Evolutionary conservation across 2,329 filamentous ascomycete species (phyloP), one percentile per base, ranked within the genome.

Genomic region (Xylaria sp.): DNA sequence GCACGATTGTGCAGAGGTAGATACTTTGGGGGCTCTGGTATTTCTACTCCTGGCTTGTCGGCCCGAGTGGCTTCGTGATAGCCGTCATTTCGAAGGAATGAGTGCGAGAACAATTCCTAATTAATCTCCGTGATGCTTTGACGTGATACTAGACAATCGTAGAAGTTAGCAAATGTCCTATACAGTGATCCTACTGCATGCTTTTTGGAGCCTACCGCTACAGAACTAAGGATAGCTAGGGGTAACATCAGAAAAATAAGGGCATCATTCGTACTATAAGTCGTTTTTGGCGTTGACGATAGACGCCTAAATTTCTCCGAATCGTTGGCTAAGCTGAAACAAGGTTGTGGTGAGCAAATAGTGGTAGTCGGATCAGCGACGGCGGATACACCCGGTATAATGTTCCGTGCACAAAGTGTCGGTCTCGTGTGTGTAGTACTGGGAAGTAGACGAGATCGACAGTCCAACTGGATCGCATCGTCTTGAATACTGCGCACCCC

Each of bases 101-200:
- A 51, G 18, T 71, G 70, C 46, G 69, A 66, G 15, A 73, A 61
- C 10, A 65, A 72, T 34, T 71, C 74, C 78, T 74, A 79, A 54
- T 74, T 73, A 48, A 78, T 74, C 57, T 79, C 76, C 23, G 76
- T 78, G n/a, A 79, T 74, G 48, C 77, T 79, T 50, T 78, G 77
- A 44, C 76, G 76, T 20, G 77, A 77, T 61, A 79, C 74, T 70
- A n/a, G 25, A 20, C 2, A n/a, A 56, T 34, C 7, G 7, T 0
- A 41, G 12, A 0, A 15, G 37, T 70, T 3, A 70, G 68, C 41
- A 20, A 10, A 46, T 56, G 20, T 20, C 12, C 2, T 41, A 37
- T 61, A n/a, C 10, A 48, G 7, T 3, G 54, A n/a, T 15, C 20
- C 18, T 25, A 25, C 10, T 20, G 39, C 39, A 5, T 6, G 41